Evolutionary conservation across 768 basidiomycete genomes (phyloP).

Genomic region (Scleroderma citrinum): DNA sequence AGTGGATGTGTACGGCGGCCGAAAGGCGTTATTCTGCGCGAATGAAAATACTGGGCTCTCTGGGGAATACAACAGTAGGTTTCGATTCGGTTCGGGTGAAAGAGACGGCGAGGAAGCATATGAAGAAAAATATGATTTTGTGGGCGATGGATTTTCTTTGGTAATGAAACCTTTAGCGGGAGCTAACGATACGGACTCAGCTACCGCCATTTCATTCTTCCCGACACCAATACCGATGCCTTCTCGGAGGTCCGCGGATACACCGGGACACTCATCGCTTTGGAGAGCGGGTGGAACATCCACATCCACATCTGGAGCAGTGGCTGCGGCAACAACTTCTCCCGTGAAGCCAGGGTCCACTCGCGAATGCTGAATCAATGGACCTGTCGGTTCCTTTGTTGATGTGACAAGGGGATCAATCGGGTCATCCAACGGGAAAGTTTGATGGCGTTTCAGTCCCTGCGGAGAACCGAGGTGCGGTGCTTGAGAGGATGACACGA

Average conservation of each 20-base stretch:
- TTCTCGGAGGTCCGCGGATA: too few species aligned
- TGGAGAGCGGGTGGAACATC: too few species aligned
- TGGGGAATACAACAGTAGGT: slow-evolving; percentile 30
- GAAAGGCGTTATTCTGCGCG: slow-evolving; percentile 31
- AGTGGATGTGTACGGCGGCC: slow-evolving; percentile 33
- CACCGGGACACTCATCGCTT: too few species aligned
- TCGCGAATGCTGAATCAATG: slow-evolving; percentile 2
- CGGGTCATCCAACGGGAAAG: slow-evolving; percentile 18
- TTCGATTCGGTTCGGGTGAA: slow-evolving; percentile 18
- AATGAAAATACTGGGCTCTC: slow-evolving; percentile 30
- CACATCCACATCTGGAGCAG: not conserved
- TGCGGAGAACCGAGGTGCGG: slow-evolving; percentile 11
- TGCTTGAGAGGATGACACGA: slow-evolving; percentile 10
- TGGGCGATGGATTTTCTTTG: slow-evolving; percentile 23
- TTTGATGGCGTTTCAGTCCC: slow-evolving; percentile 25
- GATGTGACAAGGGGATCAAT: slow-evolving; percentile 12
- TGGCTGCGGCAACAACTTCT: not conserved
- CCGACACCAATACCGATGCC: too few species aligned
- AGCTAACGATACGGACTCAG: not conserved
- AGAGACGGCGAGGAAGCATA: slow-evolving; percentile 30
- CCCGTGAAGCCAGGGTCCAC: not conserved
- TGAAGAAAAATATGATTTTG: slow-evolving; percentile 32
- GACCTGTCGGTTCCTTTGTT: slow-evolving; percentile 15
- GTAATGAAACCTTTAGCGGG: slow-evolving; percentile 3
- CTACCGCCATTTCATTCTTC: too few species aligned